phyloP scores from a whole-genome alignment of 2,329 filamentous ascomycete species.

The Cladosporium sp. region DNA sequence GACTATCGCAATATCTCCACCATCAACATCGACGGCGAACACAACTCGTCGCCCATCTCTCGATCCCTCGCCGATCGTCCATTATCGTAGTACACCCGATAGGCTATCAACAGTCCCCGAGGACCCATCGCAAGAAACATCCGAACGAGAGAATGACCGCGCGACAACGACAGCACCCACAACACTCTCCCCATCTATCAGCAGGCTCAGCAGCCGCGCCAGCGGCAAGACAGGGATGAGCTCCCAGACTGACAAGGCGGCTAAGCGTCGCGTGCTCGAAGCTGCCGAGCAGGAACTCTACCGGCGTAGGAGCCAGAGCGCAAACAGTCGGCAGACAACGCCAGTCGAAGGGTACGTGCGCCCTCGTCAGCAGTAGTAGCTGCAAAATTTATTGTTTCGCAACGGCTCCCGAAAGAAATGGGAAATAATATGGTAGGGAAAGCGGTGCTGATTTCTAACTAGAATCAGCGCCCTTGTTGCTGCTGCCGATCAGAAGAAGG shows the following conservation, averaged over 20 bases:
- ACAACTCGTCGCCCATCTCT: not conserved
- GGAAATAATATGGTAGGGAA: not conserved
- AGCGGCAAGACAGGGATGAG: slow-evolving; percentile 24
- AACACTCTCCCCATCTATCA: slow-evolving; percentile 26
- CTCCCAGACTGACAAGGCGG: slow-evolving; percentile 35
- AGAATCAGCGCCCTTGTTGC: slow-evolving; percentile 12
- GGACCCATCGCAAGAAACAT: slow-evolving; percentile 24
- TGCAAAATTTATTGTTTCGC: not conserved
- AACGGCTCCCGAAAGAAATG: not conserved
- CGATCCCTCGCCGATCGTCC: not conserved
- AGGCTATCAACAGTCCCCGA: slow-evolving; percentile 37
- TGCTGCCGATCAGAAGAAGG: not conserved
- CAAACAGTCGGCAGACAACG: slow-evolving; percentile 31
- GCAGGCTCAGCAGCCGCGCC: slow-evolving; percentile 30
- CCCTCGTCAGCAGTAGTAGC: not conserved
- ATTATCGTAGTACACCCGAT: slow-evolving; percentile 27
- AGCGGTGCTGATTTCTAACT: slow-evolving; percentile 8
- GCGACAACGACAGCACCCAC: slow-evolving; percentile 18
- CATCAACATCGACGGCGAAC: slow-evolving; percentile 18
- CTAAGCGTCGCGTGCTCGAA: slow-evolving; percentile 35
- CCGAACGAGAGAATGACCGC: slow-evolving; percentile 24
- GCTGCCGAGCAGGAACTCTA: slow-evolving; percentile 34
- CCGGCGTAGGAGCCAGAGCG: slow-evolving; percentile 27
- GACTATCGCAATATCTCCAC: slow-evolving; percentile 35
- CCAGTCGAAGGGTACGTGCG: slow-evolving; percentile 34